These are phyloP conservation scores for Corrigiola litoralis DNA, from an alignment of 179 eudicot genomes.

Conservation along the genomic window DNA sequence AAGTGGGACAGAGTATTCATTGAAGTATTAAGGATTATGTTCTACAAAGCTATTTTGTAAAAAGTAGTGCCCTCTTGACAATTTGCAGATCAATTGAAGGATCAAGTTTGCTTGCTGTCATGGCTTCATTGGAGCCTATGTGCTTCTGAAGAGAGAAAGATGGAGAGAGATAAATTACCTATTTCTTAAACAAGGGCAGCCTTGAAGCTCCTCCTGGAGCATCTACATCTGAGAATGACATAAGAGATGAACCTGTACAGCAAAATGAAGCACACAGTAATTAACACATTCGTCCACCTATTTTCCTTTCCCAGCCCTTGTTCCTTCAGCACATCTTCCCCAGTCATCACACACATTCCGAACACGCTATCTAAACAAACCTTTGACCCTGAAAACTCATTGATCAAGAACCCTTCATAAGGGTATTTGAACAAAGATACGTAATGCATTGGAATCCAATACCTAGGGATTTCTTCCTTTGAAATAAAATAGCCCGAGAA, in stretches of 20 bases:
- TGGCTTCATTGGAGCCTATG: not conserved
- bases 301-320: slow-evolving; percentile 68
- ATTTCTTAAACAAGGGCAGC: slow-evolving; percentile 34
- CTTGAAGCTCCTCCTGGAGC: slow-evolving; percentile 56
- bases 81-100: not conserved
- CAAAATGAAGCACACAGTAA: slow-evolving; percentile 70
- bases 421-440: slow-evolving; percentile 94
- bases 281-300: slow-evolving; percentile 76
- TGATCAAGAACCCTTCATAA: slow-evolving; percentile 86
- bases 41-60: not conserved
- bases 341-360: slow-evolving; percentile 61
- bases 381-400: slow-evolving; percentile 66
- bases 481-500: slow-evolving; percentile 98
- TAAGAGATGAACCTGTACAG: slow-evolving; percentile 82
- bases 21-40: not conserved
- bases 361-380: slow-evolving; percentile 66
- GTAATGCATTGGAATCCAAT: slow-evolving; percentile 95
- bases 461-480: slow-evolving; percentile 67
- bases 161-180: slow-evolving; percentile 10
- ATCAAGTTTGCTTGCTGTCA: slow-evolving; percentile 1
- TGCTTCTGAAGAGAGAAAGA: not conserved
- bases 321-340: slow-evolving; percentile 75
- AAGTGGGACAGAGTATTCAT: too few relatives aligned
- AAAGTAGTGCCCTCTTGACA: not conserved
- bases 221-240: slow-evolving; percentile 77